These are phyloP conservation scores for Russula earlei DNA, from an alignment of 768 basidiomycete species.

Conservation along the genomic window DNA sequence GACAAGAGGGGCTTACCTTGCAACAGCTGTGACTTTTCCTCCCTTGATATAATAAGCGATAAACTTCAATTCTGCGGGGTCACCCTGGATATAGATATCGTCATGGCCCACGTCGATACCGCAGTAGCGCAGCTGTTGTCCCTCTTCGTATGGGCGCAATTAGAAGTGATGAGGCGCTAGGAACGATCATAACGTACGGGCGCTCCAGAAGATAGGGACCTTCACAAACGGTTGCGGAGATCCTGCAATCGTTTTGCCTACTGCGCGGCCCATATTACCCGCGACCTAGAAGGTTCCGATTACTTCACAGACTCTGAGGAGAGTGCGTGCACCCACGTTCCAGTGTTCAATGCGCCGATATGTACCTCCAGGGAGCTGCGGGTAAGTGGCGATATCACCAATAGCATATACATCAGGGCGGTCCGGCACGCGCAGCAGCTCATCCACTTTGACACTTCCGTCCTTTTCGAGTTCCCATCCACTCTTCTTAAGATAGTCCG, in stretches of 20 bases:
- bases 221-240: conserved; percentile 56
- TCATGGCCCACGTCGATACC: conserved; percentile 65
- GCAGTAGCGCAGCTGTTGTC: conserved; percentile 79
- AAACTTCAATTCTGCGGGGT: conserved; percentile 75
- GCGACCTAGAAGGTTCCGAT: conserved; percentile 46
- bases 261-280: conserved; percentile 75
- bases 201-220: conserved; percentile 85
- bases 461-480: conserved; percentile 63
- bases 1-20: conserved; percentile 34
- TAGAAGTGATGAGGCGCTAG: not conserved
- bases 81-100: conserved; percentile 69
- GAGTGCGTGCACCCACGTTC: conserved; percentile 45
- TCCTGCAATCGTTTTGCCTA: conserved; percentile 64
- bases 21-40: conserved; percentile 56
- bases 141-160: conserved; percentile 38
- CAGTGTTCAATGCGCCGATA: conserved; percentile 76
- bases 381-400: conserved; percentile 78
- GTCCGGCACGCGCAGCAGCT: conserved; percentile 52
- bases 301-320: not conserved
- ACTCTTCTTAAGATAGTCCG: conserved; percentile 66
- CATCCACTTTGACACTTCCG: conserved; percentile 69
- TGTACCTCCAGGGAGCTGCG: conserved; percentile 44
- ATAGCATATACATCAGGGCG: conserved; percentile 56
- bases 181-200: conserved; percentile 41
- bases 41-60: conserved; percentile 68